Conservation (phyloP, 768 basidiomycete species). For the Lactarius evosmus region DNA sequence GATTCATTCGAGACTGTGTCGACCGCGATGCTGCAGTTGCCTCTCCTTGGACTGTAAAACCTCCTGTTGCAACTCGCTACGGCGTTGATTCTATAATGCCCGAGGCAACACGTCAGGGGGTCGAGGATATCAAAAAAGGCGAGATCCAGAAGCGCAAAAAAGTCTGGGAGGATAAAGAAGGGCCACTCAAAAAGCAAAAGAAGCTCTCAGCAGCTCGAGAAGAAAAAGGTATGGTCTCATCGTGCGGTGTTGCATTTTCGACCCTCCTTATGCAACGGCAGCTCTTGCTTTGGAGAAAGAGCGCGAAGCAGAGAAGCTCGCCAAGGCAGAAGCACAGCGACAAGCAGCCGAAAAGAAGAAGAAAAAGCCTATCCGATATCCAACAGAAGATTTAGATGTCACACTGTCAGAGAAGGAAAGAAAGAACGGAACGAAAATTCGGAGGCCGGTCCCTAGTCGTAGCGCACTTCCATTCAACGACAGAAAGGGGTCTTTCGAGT, state of each 20-base stretch:
- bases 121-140: constrained; percentile 76
- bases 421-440: constrained; percentile 67
- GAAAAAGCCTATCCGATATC: constrained; percentile 88
- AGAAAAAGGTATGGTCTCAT: constrained; percentile 56
- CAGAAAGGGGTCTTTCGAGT: constrained; percentile 65
- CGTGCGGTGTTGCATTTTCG: background rate
- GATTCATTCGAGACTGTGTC: constrained; percentile 94
- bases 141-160: constrained; percentile 94
- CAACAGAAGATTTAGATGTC: constrained; percentile 89
- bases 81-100: constrained; percentile 85
- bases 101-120: constrained; percentile 74
- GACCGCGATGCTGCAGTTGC: constrained; percentile 89
- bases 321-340: constrained; percentile 68
- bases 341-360: constrained; percentile 78
- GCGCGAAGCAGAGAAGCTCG: constrained; percentile 61
- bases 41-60: constrained; percentile 95
- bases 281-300: constrained; percentile 59
- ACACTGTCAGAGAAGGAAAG: constrained; percentile 77
- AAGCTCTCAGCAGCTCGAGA: constrained; percentile 70
- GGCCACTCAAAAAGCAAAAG: constrained; percentile 78
- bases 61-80: constrained; percentile 76
- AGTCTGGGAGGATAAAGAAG: constrained; percentile 85
- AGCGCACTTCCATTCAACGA: constrained; percentile 66
- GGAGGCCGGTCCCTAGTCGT: constrained; percentile 63
- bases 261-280: constrained; percentile 34